Evolutionary conservation across 2,329 filamentous ascomycete genomes (phyloP).

Genomic region (Stemphylium beticola): DNA sequence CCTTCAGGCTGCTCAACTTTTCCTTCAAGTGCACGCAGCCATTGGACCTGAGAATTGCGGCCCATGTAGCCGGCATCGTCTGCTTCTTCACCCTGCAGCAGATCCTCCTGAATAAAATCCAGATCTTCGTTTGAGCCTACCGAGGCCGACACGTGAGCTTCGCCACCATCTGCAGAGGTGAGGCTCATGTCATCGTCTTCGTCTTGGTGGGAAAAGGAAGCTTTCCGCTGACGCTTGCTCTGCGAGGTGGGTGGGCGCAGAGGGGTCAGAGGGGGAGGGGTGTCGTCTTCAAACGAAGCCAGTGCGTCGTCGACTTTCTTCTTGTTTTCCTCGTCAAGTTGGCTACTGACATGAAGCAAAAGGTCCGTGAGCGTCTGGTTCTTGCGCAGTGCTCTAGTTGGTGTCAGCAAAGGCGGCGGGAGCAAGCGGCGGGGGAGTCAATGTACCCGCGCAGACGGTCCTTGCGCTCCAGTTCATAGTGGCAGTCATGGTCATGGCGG

Average conservation of each 20-base stretch:
- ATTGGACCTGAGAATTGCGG: constrained; percentile 33
- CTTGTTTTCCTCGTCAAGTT: constrained; percentile 14
- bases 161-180: constrained; percentile 6
- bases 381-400: constrained; percentile 17
- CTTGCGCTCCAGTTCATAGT: constrained; percentile 41
- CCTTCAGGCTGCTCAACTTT: constrained; percentile 12
- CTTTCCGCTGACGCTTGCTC: constrained; percentile 12
- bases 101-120: constrained; percentile 27
- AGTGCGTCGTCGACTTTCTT: constrained; percentile 20
- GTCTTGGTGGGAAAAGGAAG: background rate
- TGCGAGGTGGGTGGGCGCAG: background rate
- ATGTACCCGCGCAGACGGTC: constrained; percentile 42
- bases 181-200: constrained; percentile 3
- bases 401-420: background rate
- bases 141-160: constrained; percentile 9
- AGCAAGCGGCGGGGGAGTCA: background rate
- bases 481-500: constrained; percentile 31
- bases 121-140: constrained; percentile 20
- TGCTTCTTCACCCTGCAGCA: constrained; percentile 17
- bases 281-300: constrained; percentile 13
- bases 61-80: constrained; percentile 36
- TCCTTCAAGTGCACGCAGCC: constrained; percentile 25
- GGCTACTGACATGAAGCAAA: constrained; percentile 21
- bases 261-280: background rate
- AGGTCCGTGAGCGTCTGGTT: constrained; percentile 22